Evolutionary conservation across 805 yeast species (phyloP).

Genomic region (Kregervanrija pseudodelftensis): DNA sequence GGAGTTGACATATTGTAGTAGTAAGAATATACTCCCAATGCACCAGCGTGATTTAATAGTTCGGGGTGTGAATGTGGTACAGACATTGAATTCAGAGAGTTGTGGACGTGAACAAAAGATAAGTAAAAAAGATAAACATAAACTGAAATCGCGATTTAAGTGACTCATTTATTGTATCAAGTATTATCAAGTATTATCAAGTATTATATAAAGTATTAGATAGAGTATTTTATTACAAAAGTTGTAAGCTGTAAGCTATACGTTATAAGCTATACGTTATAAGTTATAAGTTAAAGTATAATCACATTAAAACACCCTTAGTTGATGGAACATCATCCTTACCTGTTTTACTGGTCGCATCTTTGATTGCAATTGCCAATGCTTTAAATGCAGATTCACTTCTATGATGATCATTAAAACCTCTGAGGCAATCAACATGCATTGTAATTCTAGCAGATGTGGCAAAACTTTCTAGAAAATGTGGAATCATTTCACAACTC

Average conservation of each 20-base stretch:
- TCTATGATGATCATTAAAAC: slow-evolving; percentile 92
- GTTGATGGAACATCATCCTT: slow-evolving; percentile 91
- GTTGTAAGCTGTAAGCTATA: not conserved
- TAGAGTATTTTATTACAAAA: not conserved
- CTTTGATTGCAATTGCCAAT: slow-evolving; percentile 83
- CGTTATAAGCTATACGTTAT: too few relatives aligned
- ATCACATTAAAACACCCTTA: slow-evolving; percentile 79
- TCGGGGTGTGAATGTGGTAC: too few relatives aligned
- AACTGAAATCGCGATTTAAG: too few relatives aligned
- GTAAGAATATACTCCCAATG: slow-evolving; percentile 20
- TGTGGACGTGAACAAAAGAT: too few relatives aligned
- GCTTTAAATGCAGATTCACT: slow-evolving; percentile 97
- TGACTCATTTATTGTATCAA: too few relatives aligned
- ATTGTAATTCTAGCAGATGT: slow-evolving; percentile 84
- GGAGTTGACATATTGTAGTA: slow-evolving; percentile 6
- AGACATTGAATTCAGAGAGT: too few relatives aligned
- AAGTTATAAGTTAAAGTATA: not conserved
- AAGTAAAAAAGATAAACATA: too few relatives aligned
- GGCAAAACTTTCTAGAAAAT: slow-evolving; percentile 89
- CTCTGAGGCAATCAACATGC: slow-evolving; percentile 92
- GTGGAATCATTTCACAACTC: slow-evolving; percentile 97
- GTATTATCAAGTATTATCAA: not conserved
- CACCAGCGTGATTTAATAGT: slow-evolving; percentile 12
- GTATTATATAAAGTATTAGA: not conserved
- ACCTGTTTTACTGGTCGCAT: slow-evolving; percentile 78